Conservation (phyloP, 73 alveolate species). For the Stentor roeselii region DNA sequence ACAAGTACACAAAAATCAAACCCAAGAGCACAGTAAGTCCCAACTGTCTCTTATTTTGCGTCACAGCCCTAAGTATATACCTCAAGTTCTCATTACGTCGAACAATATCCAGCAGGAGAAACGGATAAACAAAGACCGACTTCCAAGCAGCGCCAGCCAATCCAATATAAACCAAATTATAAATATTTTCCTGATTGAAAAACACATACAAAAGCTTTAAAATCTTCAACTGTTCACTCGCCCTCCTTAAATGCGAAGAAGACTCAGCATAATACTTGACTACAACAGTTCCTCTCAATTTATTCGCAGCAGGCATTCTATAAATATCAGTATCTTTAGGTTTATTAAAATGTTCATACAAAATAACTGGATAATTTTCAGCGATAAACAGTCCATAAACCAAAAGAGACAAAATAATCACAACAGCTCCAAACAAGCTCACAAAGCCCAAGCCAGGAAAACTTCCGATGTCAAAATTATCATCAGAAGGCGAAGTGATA, state of each 20-base stretch:
- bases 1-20: constrained; percentile 39
- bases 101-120: constrained; percentile 44
- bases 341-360: constrained; percentile 27
- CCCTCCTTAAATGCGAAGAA: not conserved
- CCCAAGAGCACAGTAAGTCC: constrained; percentile 35
- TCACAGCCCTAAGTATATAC: constrained; percentile 32
- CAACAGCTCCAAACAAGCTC: not conserved
- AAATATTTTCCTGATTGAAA: constrained; percentile 18
- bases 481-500: constrained; percentile 18
- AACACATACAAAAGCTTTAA: constrained; percentile 15
- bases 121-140: constrained; percentile 13
- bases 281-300: constrained; percentile 16
- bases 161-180: constrained; percentile 18
- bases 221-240: not conserved
- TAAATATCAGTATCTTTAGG: constrained; percentile 21
- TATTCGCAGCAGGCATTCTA: constrained; percentile 4
- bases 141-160: constrained; percentile 21
- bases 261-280: not conserved
- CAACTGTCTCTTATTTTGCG: constrained; percentile 31
- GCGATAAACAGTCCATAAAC: not conserved
- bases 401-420: constrained; percentile 10
- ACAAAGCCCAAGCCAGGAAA: not conserved
- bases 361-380: constrained; percentile 32
- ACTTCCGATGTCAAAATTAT: not conserved
- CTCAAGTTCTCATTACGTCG: constrained; percentile 33